Evolutionary conservation across 129 eudicot genomes (phyloP).

Genomic region (Lonicera japonica): DNA sequence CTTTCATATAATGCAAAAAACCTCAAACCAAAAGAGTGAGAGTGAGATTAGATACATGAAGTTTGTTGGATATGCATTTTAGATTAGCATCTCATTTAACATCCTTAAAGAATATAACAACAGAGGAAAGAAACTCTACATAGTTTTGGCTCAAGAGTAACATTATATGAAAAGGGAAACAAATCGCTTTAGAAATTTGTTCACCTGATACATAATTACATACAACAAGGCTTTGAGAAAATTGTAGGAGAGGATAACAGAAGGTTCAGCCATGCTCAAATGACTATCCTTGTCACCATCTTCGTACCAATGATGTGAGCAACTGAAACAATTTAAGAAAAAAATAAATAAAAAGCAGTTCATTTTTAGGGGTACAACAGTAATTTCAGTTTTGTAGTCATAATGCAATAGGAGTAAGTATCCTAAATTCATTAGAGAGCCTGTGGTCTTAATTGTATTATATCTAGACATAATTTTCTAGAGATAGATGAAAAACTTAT

Average conservation of each 20-base stretch:
- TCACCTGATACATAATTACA: neutral
- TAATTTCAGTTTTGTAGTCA: no score
- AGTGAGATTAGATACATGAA: no score
- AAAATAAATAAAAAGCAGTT: no score
- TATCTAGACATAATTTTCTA: no score
- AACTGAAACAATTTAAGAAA: conserved; percentile 39
- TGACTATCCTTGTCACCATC: conserved; percentile 59
- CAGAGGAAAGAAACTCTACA: neutral
- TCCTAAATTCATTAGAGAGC: no score
- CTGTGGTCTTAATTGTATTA: no score
- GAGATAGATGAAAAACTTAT: no score
- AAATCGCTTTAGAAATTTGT: neutral
- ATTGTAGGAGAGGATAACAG: neutral
- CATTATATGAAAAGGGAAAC: neutral
- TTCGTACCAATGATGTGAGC: conserved; percentile 81
- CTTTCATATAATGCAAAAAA: no score
- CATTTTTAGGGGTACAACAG: no score
- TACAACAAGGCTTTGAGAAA: neutral
- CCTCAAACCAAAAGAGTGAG: no score
- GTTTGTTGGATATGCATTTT: neutral
- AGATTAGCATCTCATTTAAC: neutral
- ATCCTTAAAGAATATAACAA: no score
- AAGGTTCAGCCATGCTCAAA: neutral
- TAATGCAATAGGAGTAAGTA: no score
- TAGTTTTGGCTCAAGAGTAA: neutral